phyloP scores from a whole-genome alignment of 2,329 filamentous ascomycete genomes.

The Diplocarpon rosae region DNA sequence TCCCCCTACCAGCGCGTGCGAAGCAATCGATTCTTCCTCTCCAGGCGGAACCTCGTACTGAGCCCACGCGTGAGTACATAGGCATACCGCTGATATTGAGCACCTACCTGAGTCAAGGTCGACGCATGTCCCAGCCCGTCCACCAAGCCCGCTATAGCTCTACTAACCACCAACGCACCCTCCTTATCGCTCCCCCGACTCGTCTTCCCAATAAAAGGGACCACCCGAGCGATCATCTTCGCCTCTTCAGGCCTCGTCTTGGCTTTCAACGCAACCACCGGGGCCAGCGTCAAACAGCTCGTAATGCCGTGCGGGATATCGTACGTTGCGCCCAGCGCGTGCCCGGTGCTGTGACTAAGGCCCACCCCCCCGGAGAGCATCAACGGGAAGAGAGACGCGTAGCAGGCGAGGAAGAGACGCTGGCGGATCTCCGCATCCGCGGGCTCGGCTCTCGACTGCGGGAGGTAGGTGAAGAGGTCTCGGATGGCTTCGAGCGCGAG shows the following conservation, averaged over 20 bases:
- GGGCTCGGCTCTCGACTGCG: conserved; percentile 34
- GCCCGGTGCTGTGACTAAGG: conserved; percentile 35
- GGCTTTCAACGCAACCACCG: conserved; percentile 43
- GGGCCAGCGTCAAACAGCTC: conserved; percentile 40
- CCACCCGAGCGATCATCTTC: conserved; percentile 32
- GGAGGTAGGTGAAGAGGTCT: conserved; percentile 37
- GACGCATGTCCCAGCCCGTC: too few species aligned
- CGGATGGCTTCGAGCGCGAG: conserved; percentile 34
- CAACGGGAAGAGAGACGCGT: conserved; percentile 37
- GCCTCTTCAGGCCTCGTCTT: conserved; percentile 32
- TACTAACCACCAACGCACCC: too few species aligned
- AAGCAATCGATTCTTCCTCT: too few species aligned
- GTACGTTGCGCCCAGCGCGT: conserved; percentile 44
- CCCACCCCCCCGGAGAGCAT: conserved; percentile 41
- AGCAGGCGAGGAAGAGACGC: conserved; percentile 40
- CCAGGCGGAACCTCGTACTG: too few species aligned
- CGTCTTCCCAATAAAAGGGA: conserved; percentile 33
- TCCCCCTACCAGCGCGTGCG: too few species aligned
- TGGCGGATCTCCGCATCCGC: conserved; percentile 38
- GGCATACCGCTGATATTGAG: too few species aligned
- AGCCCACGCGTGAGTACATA: too few species aligned
- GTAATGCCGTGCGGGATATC: conserved; percentile 46
- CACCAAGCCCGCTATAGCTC: too few species aligned
- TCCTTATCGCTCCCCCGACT: too few species aligned
- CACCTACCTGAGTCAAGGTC: too few species aligned